Evolutionary conservation across 108 stramenopile species (phyloP).

Genomic region (Licmophora abbreviata): DNA sequence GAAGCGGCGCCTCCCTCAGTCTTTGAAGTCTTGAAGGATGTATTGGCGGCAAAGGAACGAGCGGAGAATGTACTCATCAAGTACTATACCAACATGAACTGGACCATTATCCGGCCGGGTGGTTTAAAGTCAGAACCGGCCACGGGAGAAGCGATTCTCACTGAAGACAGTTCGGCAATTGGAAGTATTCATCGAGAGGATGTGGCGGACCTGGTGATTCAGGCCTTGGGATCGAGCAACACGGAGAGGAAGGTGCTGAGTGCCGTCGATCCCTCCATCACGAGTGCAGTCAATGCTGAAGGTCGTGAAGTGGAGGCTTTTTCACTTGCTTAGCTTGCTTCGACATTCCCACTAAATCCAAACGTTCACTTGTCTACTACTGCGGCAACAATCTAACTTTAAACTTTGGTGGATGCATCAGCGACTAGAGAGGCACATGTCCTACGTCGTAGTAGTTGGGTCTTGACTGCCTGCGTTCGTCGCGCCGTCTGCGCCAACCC

Average conservation of each 20-base stretch:
- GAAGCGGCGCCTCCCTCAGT: conserved; percentile 77
- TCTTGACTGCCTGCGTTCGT: too few relatives aligned
- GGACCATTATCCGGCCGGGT: conserved; percentile 96
- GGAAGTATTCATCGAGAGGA: conserved; percentile 89
- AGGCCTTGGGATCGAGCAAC: conserved; percentile 47
- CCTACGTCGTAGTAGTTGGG: too few relatives aligned
- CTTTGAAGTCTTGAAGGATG: conserved; percentile 76
- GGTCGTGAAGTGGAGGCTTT: neutral
- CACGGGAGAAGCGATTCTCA: conserved; percentile 83
- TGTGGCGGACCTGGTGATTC: conserved; percentile 74
- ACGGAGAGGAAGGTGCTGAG: conserved; percentile 65
- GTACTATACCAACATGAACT: conserved; percentile 92
- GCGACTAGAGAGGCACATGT: too few relatives aligned
- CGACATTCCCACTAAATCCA: too few relatives aligned
- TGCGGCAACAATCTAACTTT: too few relatives aligned
- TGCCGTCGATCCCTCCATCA: conserved; percentile 70
- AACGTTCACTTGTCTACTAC: too few relatives aligned
- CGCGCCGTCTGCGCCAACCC: too few relatives aligned
- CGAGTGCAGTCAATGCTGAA: conserved; percentile 7
- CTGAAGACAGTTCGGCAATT: conserved; percentile 77
- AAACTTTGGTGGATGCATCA: too few relatives aligned
- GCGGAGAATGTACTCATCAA: conserved; percentile 81
- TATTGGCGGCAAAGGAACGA: conserved; percentile 49
- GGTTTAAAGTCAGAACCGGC: conserved; percentile 65
- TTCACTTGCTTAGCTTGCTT: neutral